Evolutionary conservation across 495 filamentous ascomycete species (phyloP).

Genomic region (Durotheca rogersii): DNA sequence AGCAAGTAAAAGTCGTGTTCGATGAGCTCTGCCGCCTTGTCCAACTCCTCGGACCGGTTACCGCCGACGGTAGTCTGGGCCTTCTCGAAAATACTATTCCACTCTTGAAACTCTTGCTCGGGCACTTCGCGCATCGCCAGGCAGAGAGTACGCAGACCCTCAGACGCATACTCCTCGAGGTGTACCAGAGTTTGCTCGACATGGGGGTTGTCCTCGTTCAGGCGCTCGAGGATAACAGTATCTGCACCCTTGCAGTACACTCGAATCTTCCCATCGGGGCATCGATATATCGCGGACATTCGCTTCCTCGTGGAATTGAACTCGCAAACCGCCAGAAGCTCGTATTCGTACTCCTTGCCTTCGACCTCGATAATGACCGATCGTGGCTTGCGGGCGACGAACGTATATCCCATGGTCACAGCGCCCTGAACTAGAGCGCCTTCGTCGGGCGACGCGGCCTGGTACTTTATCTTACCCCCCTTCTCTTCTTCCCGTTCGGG

Average conservation of each 20-base stretch:
- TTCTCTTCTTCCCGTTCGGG: constrained; percentile 80
- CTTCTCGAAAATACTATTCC: constrained; percentile 83
- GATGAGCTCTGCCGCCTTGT: constrained; percentile 95
- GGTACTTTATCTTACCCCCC: constrained; percentile 84
- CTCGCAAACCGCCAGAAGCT: constrained; percentile 92
- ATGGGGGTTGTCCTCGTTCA: constrained; percentile 75
- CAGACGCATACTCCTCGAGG: constrained; percentile 95
- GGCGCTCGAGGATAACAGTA: constrained; percentile 88
- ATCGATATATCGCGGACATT: constrained; percentile 96
- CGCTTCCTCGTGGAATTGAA: constrained; percentile 98
- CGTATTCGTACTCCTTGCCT: constrained; percentile 75
- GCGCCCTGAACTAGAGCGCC: constrained; percentile 95
- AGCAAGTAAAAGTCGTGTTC: constrained; percentile 89
- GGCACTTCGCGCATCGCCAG: constrained; percentile 92
- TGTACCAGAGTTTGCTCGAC: constrained; percentile 87
- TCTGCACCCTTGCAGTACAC: constrained; percentile 97
- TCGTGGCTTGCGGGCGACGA: constrained; percentile 84
- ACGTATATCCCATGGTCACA: constrained; percentile 78
- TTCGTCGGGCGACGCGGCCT: constrained; percentile 96
- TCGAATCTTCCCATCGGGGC: constrained; percentile 92
- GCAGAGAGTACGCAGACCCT: constrained; percentile 93
- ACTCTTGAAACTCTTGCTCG: constrained; percentile 86
- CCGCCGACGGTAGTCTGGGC: constrained; percentile 89
- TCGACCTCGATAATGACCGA: constrained; percentile 76
- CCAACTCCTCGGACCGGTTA: constrained; percentile 89